Conservation (phyloP, 2,329 filamentous ascomycete genomes). For the Colletotrichum zoysiae region DNA sequence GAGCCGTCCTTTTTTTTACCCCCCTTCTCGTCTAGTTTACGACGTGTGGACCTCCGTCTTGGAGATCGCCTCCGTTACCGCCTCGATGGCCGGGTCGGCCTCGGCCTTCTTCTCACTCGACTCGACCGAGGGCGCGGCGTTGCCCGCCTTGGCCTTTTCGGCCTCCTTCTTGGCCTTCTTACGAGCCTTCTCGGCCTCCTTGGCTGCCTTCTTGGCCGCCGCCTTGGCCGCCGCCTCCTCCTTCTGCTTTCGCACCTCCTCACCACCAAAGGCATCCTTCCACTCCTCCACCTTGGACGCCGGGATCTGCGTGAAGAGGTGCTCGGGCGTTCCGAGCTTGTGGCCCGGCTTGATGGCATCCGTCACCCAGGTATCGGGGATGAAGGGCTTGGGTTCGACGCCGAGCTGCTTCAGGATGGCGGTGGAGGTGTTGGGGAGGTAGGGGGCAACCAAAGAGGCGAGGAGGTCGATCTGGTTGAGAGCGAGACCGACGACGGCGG, state of each 20-base stretch:
- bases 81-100: conserved; percentile 45
- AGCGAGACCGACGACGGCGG: conserved; percentile 78
- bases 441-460: conserved; percentile 82
- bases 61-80: conserved; percentile 45
- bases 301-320: conserved; percentile 87
- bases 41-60: conserved; percentile 47
- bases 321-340: conserved; percentile 82
- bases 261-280: conserved; percentile 79
- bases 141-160: conserved; percentile 33
- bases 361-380: conserved; percentile 76
- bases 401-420: conserved; percentile 85
- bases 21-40: conserved; percentile 10
- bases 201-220: conserved; percentile 64
- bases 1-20: background rate
- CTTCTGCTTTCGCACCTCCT: conserved; percentile 76
- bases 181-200: conserved; percentile 64
- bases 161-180: conserved; percentile 57
- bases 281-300: conserved; percentile 86
- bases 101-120: conserved; percentile 45
- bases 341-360: conserved; percentile 77
- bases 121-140: conserved; percentile 40
- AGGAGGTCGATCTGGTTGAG: conserved; percentile 88
- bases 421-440: conserved; percentile 83
- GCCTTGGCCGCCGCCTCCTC: conserved; percentile 66
- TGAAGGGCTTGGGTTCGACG: conserved; percentile 61